Evolutionary conservation across 2,329 filamentous ascomycete species (phyloP).

Genomic region (Penicillium sp.): DNA sequence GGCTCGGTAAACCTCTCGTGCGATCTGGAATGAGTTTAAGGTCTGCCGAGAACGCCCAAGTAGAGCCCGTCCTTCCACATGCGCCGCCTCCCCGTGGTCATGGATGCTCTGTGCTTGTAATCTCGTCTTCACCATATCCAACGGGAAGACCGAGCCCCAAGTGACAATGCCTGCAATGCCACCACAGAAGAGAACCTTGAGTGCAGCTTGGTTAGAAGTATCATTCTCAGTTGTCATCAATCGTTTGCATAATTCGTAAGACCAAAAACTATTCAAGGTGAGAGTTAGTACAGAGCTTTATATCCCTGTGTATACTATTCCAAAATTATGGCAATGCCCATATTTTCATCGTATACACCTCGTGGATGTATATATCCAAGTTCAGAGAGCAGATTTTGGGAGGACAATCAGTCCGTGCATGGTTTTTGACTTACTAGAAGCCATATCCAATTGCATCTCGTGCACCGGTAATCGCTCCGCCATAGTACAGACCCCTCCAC

Average conservation of each 20-base stretch:
- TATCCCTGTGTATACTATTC: no score
- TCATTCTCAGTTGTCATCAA: constrained; percentile 54
- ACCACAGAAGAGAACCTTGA: constrained; percentile 77
- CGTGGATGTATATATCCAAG: no score
- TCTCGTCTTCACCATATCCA: constrained; percentile 90
- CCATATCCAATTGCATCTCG: constrained; percentile 93
- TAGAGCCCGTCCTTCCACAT: constrained; percentile 29
- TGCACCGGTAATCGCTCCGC: constrained; percentile 78
- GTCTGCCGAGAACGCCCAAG: constrained; percentile 24
- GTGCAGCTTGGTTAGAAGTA: constrained; percentile 55
- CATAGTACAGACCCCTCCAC: constrained; percentile 75
- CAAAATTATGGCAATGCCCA: no score
- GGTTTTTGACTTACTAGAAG: constrained; percentile 79
- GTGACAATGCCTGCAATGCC: constrained; percentile 85
- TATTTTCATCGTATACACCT: no score
- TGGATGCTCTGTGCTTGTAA: constrained; percentile 72
- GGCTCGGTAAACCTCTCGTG: constrained; percentile 66
- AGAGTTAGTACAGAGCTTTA: no score
- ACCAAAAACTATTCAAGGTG: constrained; percentile 81
- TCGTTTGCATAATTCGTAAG: constrained; percentile 77
- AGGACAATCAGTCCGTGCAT: neutral
- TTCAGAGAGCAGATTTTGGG: neutral
- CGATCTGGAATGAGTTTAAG: constrained; percentile 65
- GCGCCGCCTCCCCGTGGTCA: constrained; percentile 19
- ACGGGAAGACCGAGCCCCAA: constrained; percentile 87